Base-by-base conservation (phyloP, 1,284 basidiomycete species). In the Ganoderma meredithae region DNA sequence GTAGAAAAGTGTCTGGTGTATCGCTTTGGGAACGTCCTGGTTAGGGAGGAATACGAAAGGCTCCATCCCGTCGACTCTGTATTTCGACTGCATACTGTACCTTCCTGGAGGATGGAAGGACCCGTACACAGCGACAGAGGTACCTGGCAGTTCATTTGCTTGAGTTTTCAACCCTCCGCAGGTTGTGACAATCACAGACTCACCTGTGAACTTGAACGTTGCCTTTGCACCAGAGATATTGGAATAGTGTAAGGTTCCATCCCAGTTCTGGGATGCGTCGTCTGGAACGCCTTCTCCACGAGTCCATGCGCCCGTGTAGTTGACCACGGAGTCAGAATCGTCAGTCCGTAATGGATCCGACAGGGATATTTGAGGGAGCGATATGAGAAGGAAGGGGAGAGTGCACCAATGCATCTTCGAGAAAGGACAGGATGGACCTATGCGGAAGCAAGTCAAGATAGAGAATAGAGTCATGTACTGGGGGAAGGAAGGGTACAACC, bases 51-150 rank as follows among this genome's bases (percentile, higher is more conserved):
- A 61, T n/a, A 43, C 47, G 22, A 40, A 47, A 12, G 27, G 58
- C 12, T 52, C 44, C 19, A 40, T 5, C 31, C 44, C 62, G 25
- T 71, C 69, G 10, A 71, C 39, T 39, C 41, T 64, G 64, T 71
- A 71, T 6, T 40, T 39, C 8, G 69, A 71, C 15, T 66, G n/a
- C 60, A 71, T 68, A 40, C 65, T 49, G 55, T 63, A 68, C 19
- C 25, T 6, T 6, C 69, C 69, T 12, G 63, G 62, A 1, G 69
- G 69, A 9, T 53, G 52, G 27, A 68, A 49, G 19, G 69, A 58
- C 2, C 69, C 69, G 36, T 58, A 71, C 7, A 71, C 66, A 0
- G 63, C 10, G 41, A 71, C 58, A 1, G 62, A 63, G 6, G 64
- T 66, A 2, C 69, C 69, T 71, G 39, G 25, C 6, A 15, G 52